Base-by-base conservation (phyloP, 2,329 filamentous ascomycete genomes). In the Endothia cerciana region DNA sequence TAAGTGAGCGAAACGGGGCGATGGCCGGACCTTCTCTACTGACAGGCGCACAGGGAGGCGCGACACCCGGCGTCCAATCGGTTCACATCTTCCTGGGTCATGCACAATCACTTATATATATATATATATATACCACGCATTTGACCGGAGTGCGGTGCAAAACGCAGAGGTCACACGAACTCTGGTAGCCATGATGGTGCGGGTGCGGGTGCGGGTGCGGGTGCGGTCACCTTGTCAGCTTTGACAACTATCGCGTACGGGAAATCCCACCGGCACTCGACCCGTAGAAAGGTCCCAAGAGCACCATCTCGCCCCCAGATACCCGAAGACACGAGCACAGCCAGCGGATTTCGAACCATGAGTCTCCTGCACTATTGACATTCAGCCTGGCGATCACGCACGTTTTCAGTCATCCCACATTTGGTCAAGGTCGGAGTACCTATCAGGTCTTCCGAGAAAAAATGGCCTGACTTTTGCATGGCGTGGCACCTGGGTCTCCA, bases 381-480 rank as follows among this genome's bases (percentile, higher is more conserved):
- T 55, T 33, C 17, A 28, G 30, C 30, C 36, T n/a, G 28, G 15
- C 51, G 28, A 36, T 36, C 51, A 36, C 51, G 30, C 51, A 55
- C 30, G 19, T 36, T 22, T 17, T 55, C 22, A 40, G n/a, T 59
- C 38, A 33, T 30, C 28, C 28, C 28, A 30, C 6, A 30, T 38
- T 49, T 33, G 41, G 58, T 15, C 28, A 22, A 49, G 58, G 40
- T 47, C 17, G 58, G 41, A 45, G 25, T 33, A 4, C 41, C 30
- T 6, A 8, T 15, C 4, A 17, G 5, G 19, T 43, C 19, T 33
- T 36, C 19, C 40, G 4, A 33, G 11, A 19, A 36, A n/a, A 60
- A 60, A 38, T 65, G 58, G 53, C 65, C 49, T 64, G 65, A 62
- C 63, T 40, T 43, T 55, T 58, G 33, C 58, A 43, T 67, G 62